These are phyloP conservation scores for Auriculariales sp. DNA, from an alignment of 768 basidiomycete genomes.

Conservation along the genomic window DNA sequence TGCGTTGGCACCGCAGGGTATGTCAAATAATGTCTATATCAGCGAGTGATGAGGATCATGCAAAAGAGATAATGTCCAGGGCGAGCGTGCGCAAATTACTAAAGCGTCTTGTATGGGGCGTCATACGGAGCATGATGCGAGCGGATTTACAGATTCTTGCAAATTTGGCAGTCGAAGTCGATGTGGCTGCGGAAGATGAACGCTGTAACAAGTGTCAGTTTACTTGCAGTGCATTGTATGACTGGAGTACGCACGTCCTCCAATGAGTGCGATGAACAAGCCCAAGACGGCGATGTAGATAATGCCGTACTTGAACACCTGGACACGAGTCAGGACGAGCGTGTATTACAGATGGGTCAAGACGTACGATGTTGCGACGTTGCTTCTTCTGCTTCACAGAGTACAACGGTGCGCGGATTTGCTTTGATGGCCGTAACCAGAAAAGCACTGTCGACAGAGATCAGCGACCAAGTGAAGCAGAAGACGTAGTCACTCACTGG, in stretches of 20 bases:
- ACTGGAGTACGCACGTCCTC: constrained; percentile 12
- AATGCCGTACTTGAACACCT: constrained; percentile 76
- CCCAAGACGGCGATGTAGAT: constrained; percentile 57
- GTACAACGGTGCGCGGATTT: constrained; percentile 85
- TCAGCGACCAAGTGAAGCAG: constrained; percentile 5
- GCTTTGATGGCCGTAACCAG: constrained; percentile 90
- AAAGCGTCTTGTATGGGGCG: too few relatives aligned
- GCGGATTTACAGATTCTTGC: constrained; percentile 16
- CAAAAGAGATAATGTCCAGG: too few relatives aligned
- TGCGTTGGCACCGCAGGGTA: too few relatives aligned
- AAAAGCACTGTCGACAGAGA: constrained; percentile 19
- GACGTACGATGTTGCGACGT: constrained; percentile 74
- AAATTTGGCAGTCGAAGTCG: constrained; percentile 49
- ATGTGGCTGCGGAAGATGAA: constrained; percentile 44
- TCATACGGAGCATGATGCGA: background rate
- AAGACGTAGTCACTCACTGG: constrained; percentile 38
- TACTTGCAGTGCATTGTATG: constrained; percentile 6
- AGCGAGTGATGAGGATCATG: too few relatives aligned
- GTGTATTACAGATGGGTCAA: background rate
- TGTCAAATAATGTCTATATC: too few relatives aligned
- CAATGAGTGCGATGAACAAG: constrained; percentile 63
- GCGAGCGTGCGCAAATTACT: too few relatives aligned
- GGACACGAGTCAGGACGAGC: constrained; percentile 8
- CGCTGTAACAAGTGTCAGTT: constrained; percentile 31
- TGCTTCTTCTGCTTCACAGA: constrained; percentile 80